Base-by-base conservation (phyloP, 306 rosid species). In the Amphicarpaea edgeworthii region DNA sequence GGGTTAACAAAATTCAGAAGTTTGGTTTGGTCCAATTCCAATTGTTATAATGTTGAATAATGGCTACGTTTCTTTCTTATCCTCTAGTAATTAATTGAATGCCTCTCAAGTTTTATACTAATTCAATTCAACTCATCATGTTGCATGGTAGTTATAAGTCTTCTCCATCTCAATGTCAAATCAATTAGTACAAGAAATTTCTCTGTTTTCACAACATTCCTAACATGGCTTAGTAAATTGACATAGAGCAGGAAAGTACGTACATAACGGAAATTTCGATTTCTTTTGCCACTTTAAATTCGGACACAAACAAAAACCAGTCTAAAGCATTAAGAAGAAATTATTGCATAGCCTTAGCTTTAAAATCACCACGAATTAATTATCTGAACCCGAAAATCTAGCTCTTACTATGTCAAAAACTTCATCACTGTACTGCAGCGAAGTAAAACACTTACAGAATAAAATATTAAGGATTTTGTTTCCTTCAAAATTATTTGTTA, bases 1-100 rank as follows among this genome's bases (percentile, higher is more conserved):
- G 47, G 38, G 12, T 16, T 6, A 70, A 8, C 60, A n/a, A 3
- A 38, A 14, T 37, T 23, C 23, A 54, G 15, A 3, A 38, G 41
- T 57, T 58, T 15, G 30, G 58, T 23, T 58, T 42, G 57, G 68
- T 42, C 68, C 59, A 55, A 57, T 34, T 41, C 17, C 6, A 72
- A n/a, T 23, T 55, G 24, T 55, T 19, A 7, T 19, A 43, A 6
- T 57, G 8, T 15, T 37, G 8, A 7, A 3, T 8, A 70, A 2
- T 6, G 57, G 12, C 40, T 6, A 34, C 14, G 23, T n/a, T 68
- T 19, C 12, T 53, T 53, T 68, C 43, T n/a, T 66, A 41, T 42
- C 71, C 3, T 63, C 8, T 5, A 3, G 37, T 23, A 8, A 23
- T 67, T 23, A 8, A 23, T 67, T 43, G 23, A 49, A 49, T 69